phyloP scores from a whole-genome alignment of 345 rosid genomes.

The Eutrema heterophyllum region DNA sequence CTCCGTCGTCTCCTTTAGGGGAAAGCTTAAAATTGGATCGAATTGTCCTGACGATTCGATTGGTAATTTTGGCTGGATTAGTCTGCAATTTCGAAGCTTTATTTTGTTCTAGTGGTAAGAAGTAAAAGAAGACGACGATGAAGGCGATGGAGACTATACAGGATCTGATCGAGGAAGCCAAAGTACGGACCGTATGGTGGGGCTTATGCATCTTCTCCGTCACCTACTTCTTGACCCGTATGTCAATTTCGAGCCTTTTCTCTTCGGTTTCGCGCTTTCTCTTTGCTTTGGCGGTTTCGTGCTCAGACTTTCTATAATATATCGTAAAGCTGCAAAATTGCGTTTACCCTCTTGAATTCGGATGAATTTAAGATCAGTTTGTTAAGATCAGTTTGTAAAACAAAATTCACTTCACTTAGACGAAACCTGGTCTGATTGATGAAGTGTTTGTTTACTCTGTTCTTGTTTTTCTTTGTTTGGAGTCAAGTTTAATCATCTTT shows the following conservation, averaged over 20 bases:
- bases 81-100: not conserved
- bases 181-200: constrained; percentile 87
- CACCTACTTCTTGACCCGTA: constrained; percentile 87
- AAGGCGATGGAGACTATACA: constrained; percentile 80
- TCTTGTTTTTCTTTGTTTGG: not conserved
- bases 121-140: constrained; percentile 27
- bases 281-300: no score
- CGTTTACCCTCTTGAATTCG: not conserved
- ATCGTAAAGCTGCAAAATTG: not conserved
- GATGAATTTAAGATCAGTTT: no score
- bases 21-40: constrained; percentile 7
- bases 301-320: no score
- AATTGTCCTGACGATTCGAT: not conserved
- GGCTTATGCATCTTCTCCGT: constrained; percentile 62
- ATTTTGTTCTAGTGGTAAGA: not conserved
- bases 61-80: not conserved
- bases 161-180: constrained; percentile 97
- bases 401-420: not conserved
- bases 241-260: constrained; percentile 14
- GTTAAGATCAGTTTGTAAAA: not conserved
- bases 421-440: not conserved
- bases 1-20: not conserved
- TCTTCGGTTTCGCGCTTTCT: no score
- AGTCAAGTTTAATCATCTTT: not conserved
- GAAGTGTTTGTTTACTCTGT: not conserved